Base-by-base conservation (phyloP, 306 rosid species). In the Vigna radiata region DNA sequence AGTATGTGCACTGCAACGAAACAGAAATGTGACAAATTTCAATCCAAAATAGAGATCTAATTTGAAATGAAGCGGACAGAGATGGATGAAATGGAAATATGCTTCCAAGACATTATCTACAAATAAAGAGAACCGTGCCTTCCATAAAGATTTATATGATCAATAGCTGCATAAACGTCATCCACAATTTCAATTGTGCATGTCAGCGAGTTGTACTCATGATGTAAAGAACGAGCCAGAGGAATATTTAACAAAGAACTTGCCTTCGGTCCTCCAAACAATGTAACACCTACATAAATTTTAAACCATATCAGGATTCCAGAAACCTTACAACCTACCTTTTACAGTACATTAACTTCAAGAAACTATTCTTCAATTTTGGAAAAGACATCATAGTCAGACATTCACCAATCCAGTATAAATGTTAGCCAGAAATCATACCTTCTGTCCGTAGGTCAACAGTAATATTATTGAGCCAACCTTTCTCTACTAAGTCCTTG, bases 131-230 rank as follows among this genome's bases (percentile, higher is more conserved):
- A 14, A 39, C 53, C 96, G 44, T 92, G 75, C 99, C 99, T 95
- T 92, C 99, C 99, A 75, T 91, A 76, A 77, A 73, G 81, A 85
- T 95, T 91, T 82, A 95, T 92, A 79, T 95, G 99, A 53, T 62
- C 83, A 79, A 92, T 88, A 70, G 99, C 99, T 21, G 92, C 88
- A 77, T 80, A 68, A 18, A 92, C 97, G 78, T 92, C 91, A 62
- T 89, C 98, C 67, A 95, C 94, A 16, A 92, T 82, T 87, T 95
- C 99, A 82, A 96, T 18, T 56, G 97, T 91, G 87, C 97, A 96
- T 67, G 99, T 89, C 89, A 89, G 46, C 58, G 98, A 89, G 84
- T 88, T 88, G 87, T 96, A 91, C 83, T 96, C 98, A 14, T 88
- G 96, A 82, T 96, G 99, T 70, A 96, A 84, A 36, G 94, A 82